Percentiles rank a stretch among this genome's conserved stretches.
Evolutionary conservation across 305 asterid species (phyloP).

Genomic region (Rubia peregrina): DNA sequence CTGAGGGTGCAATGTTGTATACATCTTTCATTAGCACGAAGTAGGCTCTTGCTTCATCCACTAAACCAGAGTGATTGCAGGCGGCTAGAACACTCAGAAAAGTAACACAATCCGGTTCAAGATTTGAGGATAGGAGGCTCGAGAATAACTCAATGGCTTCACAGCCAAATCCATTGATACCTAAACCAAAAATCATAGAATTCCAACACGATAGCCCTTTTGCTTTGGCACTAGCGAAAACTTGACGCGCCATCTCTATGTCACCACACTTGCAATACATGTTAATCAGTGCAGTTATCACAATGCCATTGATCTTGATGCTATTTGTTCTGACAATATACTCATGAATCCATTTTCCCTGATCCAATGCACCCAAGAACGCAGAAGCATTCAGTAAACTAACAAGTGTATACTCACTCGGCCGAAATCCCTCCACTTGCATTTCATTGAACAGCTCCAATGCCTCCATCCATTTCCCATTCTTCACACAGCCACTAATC

Average conservation of each 20-base stretch:
- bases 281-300: constrained; percentile 49
- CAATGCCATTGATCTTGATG: constrained; percentile 39
- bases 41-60: constrained; percentile 39
- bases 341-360: constrained; percentile 23
- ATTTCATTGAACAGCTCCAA: constrained; percentile 23
- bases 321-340: constrained; percentile 24
- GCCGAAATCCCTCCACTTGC: constrained; percentile 18
- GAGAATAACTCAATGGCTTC: constrained; percentile 40
- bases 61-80: constrained; percentile 48
- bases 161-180: constrained; percentile 45
- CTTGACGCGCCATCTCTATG: constrained; percentile 28
- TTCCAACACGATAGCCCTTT: constrained; percentile 67
- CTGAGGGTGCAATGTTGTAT: constrained; percentile 36
- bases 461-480: constrained; percentile 25
- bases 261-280: constrained; percentile 68
- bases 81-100: constrained; percentile 47
- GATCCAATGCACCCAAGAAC: constrained; percentile 17
- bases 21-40: constrained; percentile 35
- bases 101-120: constrained; percentile 46
- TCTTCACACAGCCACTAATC: constrained; percentile 38
- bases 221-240: constrained; percentile 26
- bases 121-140: constrained; percentile 31
- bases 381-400: constrained; percentile 47
- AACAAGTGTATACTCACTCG: constrained; percentile 42
- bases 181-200: constrained; percentile 66